Evolutionary conservation across 371 early-diverging fungal genomes (phyloP).

Genomic region (Mycotypha africana): DNA sequence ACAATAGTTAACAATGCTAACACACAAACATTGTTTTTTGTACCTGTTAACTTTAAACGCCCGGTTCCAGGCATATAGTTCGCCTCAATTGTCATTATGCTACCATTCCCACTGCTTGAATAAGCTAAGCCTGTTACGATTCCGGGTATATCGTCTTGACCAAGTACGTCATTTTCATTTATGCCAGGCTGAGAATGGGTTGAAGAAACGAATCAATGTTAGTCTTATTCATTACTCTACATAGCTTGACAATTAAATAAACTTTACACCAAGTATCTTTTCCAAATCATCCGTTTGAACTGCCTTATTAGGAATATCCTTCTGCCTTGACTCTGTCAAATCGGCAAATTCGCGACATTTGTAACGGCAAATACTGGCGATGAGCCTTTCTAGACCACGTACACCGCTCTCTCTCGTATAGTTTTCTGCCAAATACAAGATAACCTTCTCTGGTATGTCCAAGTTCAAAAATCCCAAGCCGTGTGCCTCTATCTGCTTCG

Average conservation of each 20-base stretch:
- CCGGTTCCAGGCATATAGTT: constrained; percentile 75
- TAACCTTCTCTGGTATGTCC: constrained; percentile 39
- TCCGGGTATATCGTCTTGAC: constrained; percentile 59
- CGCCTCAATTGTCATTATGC: constrained; percentile 75
- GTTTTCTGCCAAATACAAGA: constrained; percentile 59
- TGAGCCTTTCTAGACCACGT: constrained; percentile 66
- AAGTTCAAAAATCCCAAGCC: constrained; percentile 54
- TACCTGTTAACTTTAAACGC: constrained; percentile 32
- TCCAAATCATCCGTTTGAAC: no score
- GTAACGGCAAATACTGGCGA: constrained; percentile 69
- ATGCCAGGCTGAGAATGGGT: not conserved
- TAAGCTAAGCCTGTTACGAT: constrained; percentile 83
- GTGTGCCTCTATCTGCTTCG: constrained; percentile 69
- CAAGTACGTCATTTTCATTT: constrained; percentile 62
- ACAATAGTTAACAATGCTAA: no score
- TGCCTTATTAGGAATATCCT: no score
- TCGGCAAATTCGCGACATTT: constrained; percentile 68
- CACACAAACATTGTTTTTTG: no score
- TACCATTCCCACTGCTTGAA: constrained; percentile 73
- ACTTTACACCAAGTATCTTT: constrained; percentile 34
- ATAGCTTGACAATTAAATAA: not conserved
- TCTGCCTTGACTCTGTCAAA: no score
- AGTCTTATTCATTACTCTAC: not conserved
- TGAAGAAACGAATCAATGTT: no score
- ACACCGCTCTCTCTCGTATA: constrained; percentile 89